Percentiles rank a stretch among this genome's conserved stretches.
These are phyloP conservation scores for Theileria parva DNA, from an alignment of 169 alveolate genomes.

Conservation along the genomic window DNA sequence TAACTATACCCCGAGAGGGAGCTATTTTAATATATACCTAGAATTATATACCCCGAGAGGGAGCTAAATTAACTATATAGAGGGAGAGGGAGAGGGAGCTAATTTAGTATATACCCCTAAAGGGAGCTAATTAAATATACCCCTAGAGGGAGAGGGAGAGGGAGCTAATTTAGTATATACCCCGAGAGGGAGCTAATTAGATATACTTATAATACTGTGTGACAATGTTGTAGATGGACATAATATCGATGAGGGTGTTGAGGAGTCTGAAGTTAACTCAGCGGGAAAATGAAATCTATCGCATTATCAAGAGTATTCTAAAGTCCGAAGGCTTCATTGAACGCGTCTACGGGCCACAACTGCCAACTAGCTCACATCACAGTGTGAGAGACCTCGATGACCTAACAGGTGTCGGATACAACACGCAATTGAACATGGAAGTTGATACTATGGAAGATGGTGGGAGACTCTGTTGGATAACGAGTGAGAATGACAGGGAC, in stretches of 20 bases:
- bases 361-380: conserved; percentile 5
- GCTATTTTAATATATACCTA: no score
- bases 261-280: neutral
- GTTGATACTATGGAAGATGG: conserved; percentile 3
- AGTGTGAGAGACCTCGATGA: neutral
- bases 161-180: no score
- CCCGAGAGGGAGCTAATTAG: conserved; percentile 22
- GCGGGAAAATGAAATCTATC: neutral
- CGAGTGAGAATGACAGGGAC: neutral
- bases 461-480: neutral
- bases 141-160: no score
- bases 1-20: no score
- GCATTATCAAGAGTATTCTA: conserved; percentile 17
- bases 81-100: no score
- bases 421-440: neutral
- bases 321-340: conserved; percentile 2
- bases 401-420: neutral
- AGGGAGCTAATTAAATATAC: conserved; percentile 11
- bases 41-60: no score
- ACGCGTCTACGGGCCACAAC: conserved; percentile 23
- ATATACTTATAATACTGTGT: conserved; percentile 18
- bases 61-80: no score
- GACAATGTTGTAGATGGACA: conserved; percentile 33
- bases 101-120: no score
- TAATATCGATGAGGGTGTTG: conserved; percentile 23